Evolutionary conservation across 257 asterid genomes (phyloP).

Genomic region (Avicennia marina): DNA sequence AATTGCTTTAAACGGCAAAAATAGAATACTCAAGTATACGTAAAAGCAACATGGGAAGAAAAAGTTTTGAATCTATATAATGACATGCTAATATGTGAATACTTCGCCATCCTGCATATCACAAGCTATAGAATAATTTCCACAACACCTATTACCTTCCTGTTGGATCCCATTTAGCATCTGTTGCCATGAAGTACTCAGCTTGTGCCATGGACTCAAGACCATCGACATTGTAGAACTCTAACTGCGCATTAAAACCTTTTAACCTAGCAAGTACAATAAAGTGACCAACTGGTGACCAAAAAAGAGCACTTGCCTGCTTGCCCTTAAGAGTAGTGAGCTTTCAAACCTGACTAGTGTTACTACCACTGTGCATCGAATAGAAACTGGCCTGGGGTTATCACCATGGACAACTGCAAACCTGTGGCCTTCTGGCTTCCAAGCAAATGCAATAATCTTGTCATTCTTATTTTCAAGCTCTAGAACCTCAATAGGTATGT

Average conservation of each 20-base stretch:
- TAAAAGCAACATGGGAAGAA: no score
- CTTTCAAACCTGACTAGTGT: conserved; percentile 73
- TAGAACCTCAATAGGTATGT: conserved; percentile 90
- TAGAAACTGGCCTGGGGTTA: conserved; percentile 93
- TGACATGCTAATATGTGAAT: no score
- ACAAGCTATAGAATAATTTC: conserved; percentile 1
- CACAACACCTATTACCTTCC: conserved; percentile 56
- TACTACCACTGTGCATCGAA: conserved; percentile 72
- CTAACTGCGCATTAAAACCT: conserved; percentile 83
- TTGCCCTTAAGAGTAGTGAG: conserved; percentile 79
- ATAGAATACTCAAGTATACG: no score
- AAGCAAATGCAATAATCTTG: conserved; percentile 88
- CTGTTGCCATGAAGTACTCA: conserved; percentile 96
- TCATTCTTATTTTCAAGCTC: conserved; percentile 95
- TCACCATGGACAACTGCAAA: conserved; percentile 97
- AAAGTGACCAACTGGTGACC: conserved; percentile 94
- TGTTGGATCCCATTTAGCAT: conserved; percentile 96
- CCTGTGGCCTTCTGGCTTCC: conserved; percentile 98
- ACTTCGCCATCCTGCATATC: no score
- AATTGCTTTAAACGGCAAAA: no score
- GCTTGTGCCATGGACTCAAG: conserved; percentile 92
- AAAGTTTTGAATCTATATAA: no score
- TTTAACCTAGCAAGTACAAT: conserved; percentile 81
- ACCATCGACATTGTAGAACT: conserved; percentile 89
- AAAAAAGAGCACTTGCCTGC: conserved; percentile 88